A percentile compares a stretch with the other conserved stretches of the same genome.
Evolutionary conservation across 495 filamentous ascomycete genomes (phyloP).

Genomic region (Aspergillus nanangensis): DNA sequence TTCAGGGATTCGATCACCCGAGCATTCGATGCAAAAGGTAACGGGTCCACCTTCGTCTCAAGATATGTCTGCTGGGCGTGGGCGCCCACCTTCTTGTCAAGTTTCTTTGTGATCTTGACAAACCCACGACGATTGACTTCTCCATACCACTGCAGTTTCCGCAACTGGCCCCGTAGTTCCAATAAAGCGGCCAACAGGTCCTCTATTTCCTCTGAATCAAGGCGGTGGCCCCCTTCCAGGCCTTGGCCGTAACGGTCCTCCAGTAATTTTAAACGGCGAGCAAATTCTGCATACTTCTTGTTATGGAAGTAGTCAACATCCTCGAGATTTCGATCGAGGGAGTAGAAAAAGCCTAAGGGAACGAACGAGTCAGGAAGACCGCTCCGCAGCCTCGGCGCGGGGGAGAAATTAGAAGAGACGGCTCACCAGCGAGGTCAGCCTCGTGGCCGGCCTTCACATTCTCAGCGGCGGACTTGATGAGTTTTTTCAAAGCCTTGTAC

Average conservation of each 20-base stretch:
- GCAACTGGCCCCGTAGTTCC: constrained; percentile 77
- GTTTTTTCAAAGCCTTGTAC: constrained; percentile 93
- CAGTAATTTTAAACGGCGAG: constrained; percentile 76
- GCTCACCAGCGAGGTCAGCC: constrained; percentile 72
- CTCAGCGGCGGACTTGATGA: constrained; percentile 73
- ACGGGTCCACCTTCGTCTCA: constrained; percentile 78
- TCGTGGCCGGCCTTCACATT: constrained; percentile 62
- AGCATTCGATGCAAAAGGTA: constrained; percentile 76
- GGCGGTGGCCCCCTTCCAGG: constrained; percentile 40
- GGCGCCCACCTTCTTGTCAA: constrained; percentile 81
- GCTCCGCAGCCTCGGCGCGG: constrained; percentile 4
- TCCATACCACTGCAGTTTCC: constrained; percentile 95
- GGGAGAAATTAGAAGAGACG: neutral
- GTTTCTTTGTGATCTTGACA: constrained; percentile 96
- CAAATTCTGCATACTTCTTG: constrained; percentile 80
- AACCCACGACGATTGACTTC: constrained; percentile 95
- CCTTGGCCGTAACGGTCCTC: constrained; percentile 75
- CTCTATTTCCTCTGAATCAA: constrained; percentile 74
- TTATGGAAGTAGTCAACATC: constrained; percentile 94
- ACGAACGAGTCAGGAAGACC: constrained; percentile 20
- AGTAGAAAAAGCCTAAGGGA: constrained; percentile 80
- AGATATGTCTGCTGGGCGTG: constrained; percentile 78
- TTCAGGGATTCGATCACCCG: constrained; percentile 62
- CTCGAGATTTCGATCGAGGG: constrained; percentile 92
- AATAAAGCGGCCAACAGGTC: constrained; percentile 86